Base-by-base conservation (phyloP, 768 basidiomycete species). In the Lentinula lateritia region DNA sequence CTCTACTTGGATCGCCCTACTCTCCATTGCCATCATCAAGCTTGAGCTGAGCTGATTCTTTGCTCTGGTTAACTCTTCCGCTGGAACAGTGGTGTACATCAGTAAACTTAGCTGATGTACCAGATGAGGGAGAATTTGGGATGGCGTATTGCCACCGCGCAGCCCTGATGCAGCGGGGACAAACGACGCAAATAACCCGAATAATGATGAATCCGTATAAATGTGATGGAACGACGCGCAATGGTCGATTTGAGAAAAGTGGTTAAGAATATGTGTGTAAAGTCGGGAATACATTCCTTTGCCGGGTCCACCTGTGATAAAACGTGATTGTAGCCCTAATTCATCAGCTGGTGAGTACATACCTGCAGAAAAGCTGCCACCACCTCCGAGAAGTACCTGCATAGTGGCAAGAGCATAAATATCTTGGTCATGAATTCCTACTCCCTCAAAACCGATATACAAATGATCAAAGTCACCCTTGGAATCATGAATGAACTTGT, bases 241-340 rank as follows among this genome's bases (percentile, higher is more conserved):
- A 73, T 95, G 93, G 73, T 98, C 96, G 68, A 98, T 84, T 69
- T 92, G 88, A 55, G 93, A 85, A 77, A 94, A 92, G 69, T 92
- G 90, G 72, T 98, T 98, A 61, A 98, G 86, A 68, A 98, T 93
- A 70, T 94, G 88, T 9, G 94, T 96, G 78, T 98, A 98, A 34
- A 98, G 76, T 28, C 96, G 89, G 38, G 95, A 94, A 80, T 97
- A 98, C 96, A 98, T 98, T 67, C 96, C 96, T 78, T 98, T 98
- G 15, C 96, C 96, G 2, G 96, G 96, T 3, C 96, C 96, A 65
- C 96, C 94, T 83, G 67, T 23, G 56, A 54, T 41, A 57, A 57
- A 60, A 57, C 55, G 38, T 59, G 43, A 58, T 50, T 38, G 6
- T 38, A 52, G 9, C 3, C 5, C 8, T 39, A 8, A 23, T 18